Percentiles rank a stretch among this genome's conserved stretches.
These are phyloP conservation scores for Sclerotinia nivalis DNA, from an alignment of 2,329 filamentous ascomycete species.

Conservation along the genomic window DNA sequence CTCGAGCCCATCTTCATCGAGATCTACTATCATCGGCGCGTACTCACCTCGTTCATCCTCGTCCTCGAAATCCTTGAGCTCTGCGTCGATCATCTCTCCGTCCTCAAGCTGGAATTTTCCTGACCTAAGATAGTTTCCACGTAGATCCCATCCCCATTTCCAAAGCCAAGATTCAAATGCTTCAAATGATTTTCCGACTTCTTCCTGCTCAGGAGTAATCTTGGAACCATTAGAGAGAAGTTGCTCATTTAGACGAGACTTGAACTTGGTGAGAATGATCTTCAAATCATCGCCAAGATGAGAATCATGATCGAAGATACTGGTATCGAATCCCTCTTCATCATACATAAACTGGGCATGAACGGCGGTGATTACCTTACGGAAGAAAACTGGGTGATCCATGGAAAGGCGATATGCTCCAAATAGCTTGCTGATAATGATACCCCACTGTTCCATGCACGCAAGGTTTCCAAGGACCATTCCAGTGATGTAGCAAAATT, in stretches of 20 bases:
- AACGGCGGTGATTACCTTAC: constrained; percentile 51
- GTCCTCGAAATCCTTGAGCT: constrained; percentile 52
- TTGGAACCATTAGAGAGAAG: constrained; percentile 43
- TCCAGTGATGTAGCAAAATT: constrained; percentile 60
- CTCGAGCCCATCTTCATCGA: constrained; percentile 41
- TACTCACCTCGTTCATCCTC: constrained; percentile 49
- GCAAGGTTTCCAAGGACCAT: constrained; percentile 58
- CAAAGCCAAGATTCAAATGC: constrained; percentile 51
- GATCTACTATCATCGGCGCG: constrained; percentile 40
- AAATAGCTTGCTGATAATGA: constrained; percentile 55
- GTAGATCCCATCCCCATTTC: constrained; percentile 57
- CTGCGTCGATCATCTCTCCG: constrained; percentile 49
- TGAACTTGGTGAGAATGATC: constrained; percentile 55
- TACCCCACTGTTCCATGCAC: constrained; percentile 64
- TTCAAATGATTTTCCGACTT: constrained; percentile 51
- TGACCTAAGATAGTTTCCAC: constrained; percentile 50
- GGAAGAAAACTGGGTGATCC: constrained; percentile 48
- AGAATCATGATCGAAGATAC: constrained; percentile 43
- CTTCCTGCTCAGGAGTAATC: constrained; percentile 46
- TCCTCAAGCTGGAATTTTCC: constrained; percentile 55
- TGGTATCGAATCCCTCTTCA: constrained; percentile 50
- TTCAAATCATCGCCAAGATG: constrained; percentile 44
- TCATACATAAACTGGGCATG: constrained; percentile 58
- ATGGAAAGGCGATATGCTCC: constrained; percentile 50
- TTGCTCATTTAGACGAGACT: constrained; percentile 52